Base-by-base conservation (phyloP, 768 basidiomycete genomes). In the Mycena indigotica region DNA sequence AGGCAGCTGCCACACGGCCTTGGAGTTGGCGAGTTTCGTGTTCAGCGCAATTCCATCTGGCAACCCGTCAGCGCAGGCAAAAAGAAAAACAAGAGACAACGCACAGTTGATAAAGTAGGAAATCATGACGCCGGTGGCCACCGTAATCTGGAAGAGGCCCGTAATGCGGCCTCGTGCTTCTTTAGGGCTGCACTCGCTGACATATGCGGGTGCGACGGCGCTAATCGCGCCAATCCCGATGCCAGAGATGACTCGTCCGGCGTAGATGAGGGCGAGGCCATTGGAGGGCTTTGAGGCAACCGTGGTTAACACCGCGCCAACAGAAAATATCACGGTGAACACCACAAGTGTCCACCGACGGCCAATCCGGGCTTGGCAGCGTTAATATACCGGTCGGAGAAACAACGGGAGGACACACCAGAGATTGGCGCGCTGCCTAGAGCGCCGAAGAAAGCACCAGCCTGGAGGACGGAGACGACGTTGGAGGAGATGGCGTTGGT, bases 401-500 rank as follows among this genome's bases (percentile, higher is more conserved):
- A n/a, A n/a, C n/a, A n/a, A n/a, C n/a, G n/a, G n/a, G n/a, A n/a
- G 50, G 29, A 73, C 77, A 50, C 56, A 89, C 89, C 74, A 12
- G 89, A 89, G 39, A 89, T 65, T 0, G 87, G 87, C 1, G 88
- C 87, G 62, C 85, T 87, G 10, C 81, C 80, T 5, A 95, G 69
- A 15, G 92, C 90, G 56, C 93, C 93, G 66, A 94, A 94, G 80
- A 94, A 93, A 1, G 91, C 90, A 12, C 91, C 91, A 3, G 85
- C 90, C 68, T 94, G 93, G 10, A 95, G 79, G 4, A 94, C 89
- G 3, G 93, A 90, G 17, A 95, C 93, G 41, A 95, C 87, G 61
- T 89, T 92, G 41, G 88, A 87, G 0, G 86, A 87, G n/a, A 93
- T 75, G 3, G 77, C 73, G 55, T 87, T 80, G 21, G 65, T 63